phyloP scores from a whole-genome alignment of 169 alveolate genomes.

The Cryptosporidium baileyi region DNA sequence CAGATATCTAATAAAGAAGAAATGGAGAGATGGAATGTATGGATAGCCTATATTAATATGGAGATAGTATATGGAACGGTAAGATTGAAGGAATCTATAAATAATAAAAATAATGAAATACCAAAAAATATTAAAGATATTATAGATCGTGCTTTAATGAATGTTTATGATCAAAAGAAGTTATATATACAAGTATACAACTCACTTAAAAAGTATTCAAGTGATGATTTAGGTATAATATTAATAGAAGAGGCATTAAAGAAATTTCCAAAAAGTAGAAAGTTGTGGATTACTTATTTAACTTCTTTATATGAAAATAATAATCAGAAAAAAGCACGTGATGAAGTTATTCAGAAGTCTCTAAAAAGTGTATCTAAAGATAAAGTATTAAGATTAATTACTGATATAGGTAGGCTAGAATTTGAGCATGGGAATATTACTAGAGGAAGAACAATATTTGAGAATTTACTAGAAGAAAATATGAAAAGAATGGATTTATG shows the following conservation, averaged over 20 bases:
- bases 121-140: background rate
- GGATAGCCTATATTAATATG: conserved; percentile 85
- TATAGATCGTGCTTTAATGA: conserved; percentile 45
- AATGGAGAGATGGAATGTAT: conserved; percentile 78
- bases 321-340: conserved; percentile 30
- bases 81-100: background rate
- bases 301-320: conserved; percentile 24
- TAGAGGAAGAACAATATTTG: conserved; percentile 83
- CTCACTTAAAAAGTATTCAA: conserved; percentile 2
- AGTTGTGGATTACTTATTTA: conserved; percentile 73
- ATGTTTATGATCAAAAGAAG: conserved; percentile 37
- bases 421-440: conserved; percentile 79
- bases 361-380: conserved; percentile 20
- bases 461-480: conserved; percentile 81
- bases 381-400: conserved; percentile 25
- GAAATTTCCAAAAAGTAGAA: conserved; percentile 40
- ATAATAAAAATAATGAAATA: background rate
- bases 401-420: conserved; percentile 83
- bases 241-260: conserved; percentile 27
- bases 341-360: conserved; percentile 49
- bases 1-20: conserved; percentile 80
- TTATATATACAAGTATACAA: conserved; percentile 25
- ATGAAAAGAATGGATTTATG: conserved; percentile 85
- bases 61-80: conserved; percentile 78
- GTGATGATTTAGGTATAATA: background rate